Base-by-base conservation (phyloP, 179 eudicot species). In the Corrigiola litoralis region DNA sequence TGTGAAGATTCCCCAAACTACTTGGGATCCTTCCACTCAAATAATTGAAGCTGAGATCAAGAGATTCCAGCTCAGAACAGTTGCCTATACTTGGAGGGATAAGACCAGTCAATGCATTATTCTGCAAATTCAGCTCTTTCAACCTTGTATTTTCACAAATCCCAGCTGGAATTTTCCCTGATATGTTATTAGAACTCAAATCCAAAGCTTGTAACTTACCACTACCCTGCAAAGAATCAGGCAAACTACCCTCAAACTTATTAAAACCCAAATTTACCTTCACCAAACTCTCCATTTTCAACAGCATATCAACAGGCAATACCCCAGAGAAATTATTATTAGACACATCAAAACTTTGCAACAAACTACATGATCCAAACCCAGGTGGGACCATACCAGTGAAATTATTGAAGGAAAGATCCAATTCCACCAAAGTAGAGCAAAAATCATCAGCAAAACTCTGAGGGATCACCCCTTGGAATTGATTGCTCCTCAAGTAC, bases 21-120 rank as follows among this genome's bases (percentile, higher is more conserved):
- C 79, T 13, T 4, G 97, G 98, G 69, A 92, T 87, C 1, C 27
- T 74, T 13, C 98, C 97, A 16, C 36, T 74, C 17, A 90, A 67
- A 66, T 67, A 80, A 76, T 92, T 92, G 58, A 90, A 87, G 67
- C 98, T 92, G 34, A 92, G 81, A 81, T 92, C 98, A 73, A 92
- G 86, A 0, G 98, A 87, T 13, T 80, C 94, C 50, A 92, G 69
- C 6, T 81, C 28, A 0, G 90, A 78, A 74, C 98, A 92, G 36
- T 84, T 82, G 5, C 94, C 80, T 17, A 92, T 29, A 53, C 63
- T 66, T 1, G 75, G 62, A 5, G 98, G 97, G 17, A 92, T 76
- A 0, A 67, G 63, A 14, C 98, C 97, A 12, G 69, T 62, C 23
- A 92, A 55, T 55, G 23, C 10, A 58, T 92, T 92, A 41, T 87